Base-by-base conservation (phyloP, 1,139 yeast species). In the Yamadazyma epiphylla region DNA sequence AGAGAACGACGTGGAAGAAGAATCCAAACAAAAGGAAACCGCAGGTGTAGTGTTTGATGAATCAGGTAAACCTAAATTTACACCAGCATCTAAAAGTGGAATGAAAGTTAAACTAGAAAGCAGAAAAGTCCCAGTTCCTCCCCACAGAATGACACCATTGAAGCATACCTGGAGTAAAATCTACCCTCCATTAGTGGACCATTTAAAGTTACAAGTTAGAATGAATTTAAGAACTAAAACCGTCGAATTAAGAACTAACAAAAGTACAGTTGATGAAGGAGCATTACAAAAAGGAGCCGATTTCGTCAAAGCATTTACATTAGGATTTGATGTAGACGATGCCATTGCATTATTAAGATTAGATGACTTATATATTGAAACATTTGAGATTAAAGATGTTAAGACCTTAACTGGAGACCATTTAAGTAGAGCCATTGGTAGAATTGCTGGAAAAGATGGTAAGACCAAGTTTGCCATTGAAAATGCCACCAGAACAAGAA, bases 401-500 rank as follows among this genome's bases (percentile, higher is more conserved):
- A 94, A 91, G 64, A 89, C 96, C 3, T 69, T 91, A 45, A 80
- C 80, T 21, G 98, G 98, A 14, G 98, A 91, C 60, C 98, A 91
- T 74, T 73, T 91, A 58, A 82, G 95, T 28, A 81, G 99, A 70
- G 98, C 99, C 13, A 91, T 91, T 55, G 99, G 98, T 49, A 88
- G 99, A 73, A 91, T 91, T 58, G 98, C 98, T 15, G 99, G 99
- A 58, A 94, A 91, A 55, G 99, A 91, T 55, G 99, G 99, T 53
- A 89, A 89, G 63, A 91, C 98, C 40, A 91, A 91, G 64, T 91
- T 89, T 59, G 96, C 98, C 22, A 91, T 91, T 51, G 99, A 91
- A 61, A 91, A 91, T 53, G 97, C 98, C 15, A 89, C 98, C 19
- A 77, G 97, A 65, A 91, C 99, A 10, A 82, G 99, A 70, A 89